Evolutionary conservation across 2,329 filamentous ascomycete species (phyloP).

Genomic region (Colletotrichum lini): DNA sequence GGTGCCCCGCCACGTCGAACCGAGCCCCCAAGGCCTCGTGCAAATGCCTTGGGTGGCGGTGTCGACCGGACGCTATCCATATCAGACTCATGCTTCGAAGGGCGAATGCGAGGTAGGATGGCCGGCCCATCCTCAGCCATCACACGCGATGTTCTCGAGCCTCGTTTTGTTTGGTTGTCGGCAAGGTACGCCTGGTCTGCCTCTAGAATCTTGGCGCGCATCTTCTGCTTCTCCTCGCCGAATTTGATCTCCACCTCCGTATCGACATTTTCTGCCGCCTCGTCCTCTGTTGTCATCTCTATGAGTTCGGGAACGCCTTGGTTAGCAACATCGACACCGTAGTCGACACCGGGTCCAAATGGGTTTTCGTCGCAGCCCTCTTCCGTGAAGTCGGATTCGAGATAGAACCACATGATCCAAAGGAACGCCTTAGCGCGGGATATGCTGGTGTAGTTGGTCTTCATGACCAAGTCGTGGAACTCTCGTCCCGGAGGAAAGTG

Average conservation of each 20-base stretch:
- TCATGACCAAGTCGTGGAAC: conserved; percentile 98
- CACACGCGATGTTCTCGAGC: conserved; percentile 55
- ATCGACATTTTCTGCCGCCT: conserved; percentile 81
- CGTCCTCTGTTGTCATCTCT: conserved; percentile 75
- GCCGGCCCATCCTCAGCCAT: conserved; percentile 68
- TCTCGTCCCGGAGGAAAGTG: conserved; percentile 90
- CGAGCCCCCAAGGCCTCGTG: conserved; percentile 46
- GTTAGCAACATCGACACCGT: conserved; percentile 74
- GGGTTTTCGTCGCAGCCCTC: conserved; percentile 92
- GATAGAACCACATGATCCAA: conserved; percentile 99
- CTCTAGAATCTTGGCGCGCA: conserved; percentile 81
- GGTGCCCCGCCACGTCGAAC: conserved; percentile 59
- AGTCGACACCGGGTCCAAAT: conserved; percentile 82
- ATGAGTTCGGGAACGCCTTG: conserved; percentile 79
- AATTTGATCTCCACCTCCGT: conserved; percentile 78
- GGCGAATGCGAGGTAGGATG: conserved; percentile 74
- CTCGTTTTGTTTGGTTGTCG: conserved; percentile 72
- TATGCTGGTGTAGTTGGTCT: conserved; percentile 82
- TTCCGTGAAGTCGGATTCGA: conserved; percentile 94
- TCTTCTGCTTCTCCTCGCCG: conserved; percentile 80
- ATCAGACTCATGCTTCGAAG: conserved; percentile 71
- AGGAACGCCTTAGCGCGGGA: conserved; percentile 91
- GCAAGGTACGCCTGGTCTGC: conserved; percentile 80
- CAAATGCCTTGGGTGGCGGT: conserved; percentile 55
- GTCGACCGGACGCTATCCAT: conserved; percentile 62